A percentile compares a stretch with the other conserved stretches of the same genome.
phyloP scores from a whole-genome alignment of 805 yeast genomes.

The Yarrowia hollandica region DNA sequence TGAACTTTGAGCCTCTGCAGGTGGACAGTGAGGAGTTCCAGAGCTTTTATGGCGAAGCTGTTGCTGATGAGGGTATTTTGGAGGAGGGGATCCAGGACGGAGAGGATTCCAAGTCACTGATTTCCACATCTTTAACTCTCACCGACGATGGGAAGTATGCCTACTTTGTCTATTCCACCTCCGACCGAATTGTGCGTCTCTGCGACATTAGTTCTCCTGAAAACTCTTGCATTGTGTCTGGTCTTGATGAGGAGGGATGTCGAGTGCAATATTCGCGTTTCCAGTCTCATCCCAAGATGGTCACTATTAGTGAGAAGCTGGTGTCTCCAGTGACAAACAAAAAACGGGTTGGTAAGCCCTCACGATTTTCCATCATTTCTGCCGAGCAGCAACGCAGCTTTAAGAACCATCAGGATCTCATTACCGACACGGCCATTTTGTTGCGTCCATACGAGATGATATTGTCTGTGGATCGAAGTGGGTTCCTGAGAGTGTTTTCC shows the following conservation, averaged over 20 bases:
- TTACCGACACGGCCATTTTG: constrained; percentile 52
- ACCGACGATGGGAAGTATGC: constrained; percentile 11
- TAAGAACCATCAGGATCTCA: constrained; percentile 52
- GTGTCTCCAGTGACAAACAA: constrained; percentile 31
- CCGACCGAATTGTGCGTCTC: constrained; percentile 39
- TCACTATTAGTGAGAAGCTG: constrained; percentile 46
- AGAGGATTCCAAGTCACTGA: constrained; percentile 13
- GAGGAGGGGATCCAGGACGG: constrained; percentile 21
- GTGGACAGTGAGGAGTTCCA: constrained; percentile 23
- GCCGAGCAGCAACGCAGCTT: constrained; percentile 49
- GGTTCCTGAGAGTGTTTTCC: constrained; percentile 57
- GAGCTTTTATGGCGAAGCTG: constrained; percentile 12
- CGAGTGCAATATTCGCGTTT: constrained; percentile 33
- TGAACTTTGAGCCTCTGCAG: constrained; percentile 26
- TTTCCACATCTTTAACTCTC: constrained; percentile 20
- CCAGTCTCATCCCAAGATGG: constrained; percentile 44
- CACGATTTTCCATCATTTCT: constrained; percentile 44
- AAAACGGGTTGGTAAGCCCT: constrained; percentile 32
- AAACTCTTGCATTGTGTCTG: constrained; percentile 40
- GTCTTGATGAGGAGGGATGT: constrained; percentile 36
- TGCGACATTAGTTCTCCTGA: constrained; percentile 44
- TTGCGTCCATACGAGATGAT: constrained; percentile 58
- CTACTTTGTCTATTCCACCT: constrained; percentile 10
- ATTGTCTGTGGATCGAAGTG: constrained; percentile 66
- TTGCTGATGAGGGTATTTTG: constrained; percentile 9